Percentiles rank a stretch among this genome's conserved stretches.
These are phyloP conservation scores for Cardamine resedifolia DNA, from an alignment of 345 rosid species.

Conservation along the genomic window DNA sequence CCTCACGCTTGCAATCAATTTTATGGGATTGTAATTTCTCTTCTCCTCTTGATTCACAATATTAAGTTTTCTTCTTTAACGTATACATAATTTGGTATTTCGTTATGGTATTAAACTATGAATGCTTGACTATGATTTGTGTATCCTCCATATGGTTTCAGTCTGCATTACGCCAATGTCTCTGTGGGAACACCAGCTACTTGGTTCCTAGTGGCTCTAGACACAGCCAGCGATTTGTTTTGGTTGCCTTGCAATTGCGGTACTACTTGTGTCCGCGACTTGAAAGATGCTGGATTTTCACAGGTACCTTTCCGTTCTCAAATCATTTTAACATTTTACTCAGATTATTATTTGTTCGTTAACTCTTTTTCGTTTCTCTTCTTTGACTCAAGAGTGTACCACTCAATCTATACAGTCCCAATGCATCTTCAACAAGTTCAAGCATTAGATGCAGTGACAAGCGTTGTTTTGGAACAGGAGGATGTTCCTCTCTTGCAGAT, in stretches of 20 bases:
- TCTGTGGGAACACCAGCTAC: conserved; percentile 70
- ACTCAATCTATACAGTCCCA: conserved; percentile 65
- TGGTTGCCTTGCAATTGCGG: conserved; percentile 93
- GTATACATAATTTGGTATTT: neutral
- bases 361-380: neutral
- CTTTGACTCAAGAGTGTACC: conserved; percentile 44
- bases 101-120: neutral
- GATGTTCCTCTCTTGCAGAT: conserved; percentile 49
- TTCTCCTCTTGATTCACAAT: neutral
- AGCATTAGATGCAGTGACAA: conserved; percentile 56
- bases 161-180: conserved; percentile 78
- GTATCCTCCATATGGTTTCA: conserved; percentile 37
- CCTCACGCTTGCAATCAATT: conserved; percentile 42
- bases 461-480: conserved; percentile 41
- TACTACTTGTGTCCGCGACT: conserved; percentile 44
- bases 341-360: neutral
- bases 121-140: neutral
- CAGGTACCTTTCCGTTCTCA: conserved; percentile 32
- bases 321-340: neutral
- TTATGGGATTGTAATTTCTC: conserved; percentile 43
- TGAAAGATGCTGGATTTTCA: conserved; percentile 31
- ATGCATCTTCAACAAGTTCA: conserved; percentile 61
- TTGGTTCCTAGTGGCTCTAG: conserved; percentile 76
- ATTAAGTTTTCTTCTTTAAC: neutral
- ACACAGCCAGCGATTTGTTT: conserved; percentile 78